A percentile compares a stretch with the other conserved stretches of the same genome.
Conservation (phyloP, 371 early-diverging fungal species). For the Saksenaea vasiformis region DNA sequence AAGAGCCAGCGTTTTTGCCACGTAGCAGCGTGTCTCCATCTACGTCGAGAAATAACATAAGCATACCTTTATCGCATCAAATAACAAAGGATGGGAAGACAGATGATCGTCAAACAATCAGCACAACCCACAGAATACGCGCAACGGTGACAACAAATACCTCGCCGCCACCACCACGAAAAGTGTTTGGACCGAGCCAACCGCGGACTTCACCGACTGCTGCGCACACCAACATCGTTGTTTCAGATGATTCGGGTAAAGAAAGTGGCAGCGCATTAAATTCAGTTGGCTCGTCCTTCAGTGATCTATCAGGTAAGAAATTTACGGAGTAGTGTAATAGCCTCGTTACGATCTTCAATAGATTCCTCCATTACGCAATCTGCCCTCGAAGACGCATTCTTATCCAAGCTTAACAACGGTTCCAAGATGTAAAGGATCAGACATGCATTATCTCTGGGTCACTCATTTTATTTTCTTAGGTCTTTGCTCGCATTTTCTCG, state of each 20-base stretch:
- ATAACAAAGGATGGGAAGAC: constrained; percentile 17
- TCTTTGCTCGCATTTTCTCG: constrained; percentile 23
- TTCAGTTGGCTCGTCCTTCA: constrained; percentile 58
- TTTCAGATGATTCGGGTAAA: constrained; percentile 11
- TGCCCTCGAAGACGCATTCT: constrained; percentile 60
- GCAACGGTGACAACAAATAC: background rate
- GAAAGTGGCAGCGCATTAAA: constrained; percentile 43
- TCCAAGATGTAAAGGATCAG: constrained; percentile 51
- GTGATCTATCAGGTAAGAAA: constrained; percentile 51
- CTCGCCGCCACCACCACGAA: background rate
- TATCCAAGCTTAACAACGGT: constrained; percentile 56
- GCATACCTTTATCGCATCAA: constrained; percentile 10
- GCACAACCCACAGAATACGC: background rate
- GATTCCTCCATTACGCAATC: constrained; percentile 65
- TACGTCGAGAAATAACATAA: constrained; percentile 3
- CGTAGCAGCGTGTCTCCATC: background rate
- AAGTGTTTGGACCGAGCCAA: background rate
- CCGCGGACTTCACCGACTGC: background rate
- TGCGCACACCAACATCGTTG: background rate
- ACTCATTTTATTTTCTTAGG: constrained; percentile 7
- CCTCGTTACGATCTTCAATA: constrained; percentile 2
- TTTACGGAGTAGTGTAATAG: background rate
- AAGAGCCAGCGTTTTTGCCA: constrained; percentile 46
- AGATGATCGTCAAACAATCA: background rate
- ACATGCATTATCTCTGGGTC: background rate